phyloP scores from a whole-genome alignment of 2,329 filamentous ascomycete species.

The Hypoxylon sp. region DNA sequence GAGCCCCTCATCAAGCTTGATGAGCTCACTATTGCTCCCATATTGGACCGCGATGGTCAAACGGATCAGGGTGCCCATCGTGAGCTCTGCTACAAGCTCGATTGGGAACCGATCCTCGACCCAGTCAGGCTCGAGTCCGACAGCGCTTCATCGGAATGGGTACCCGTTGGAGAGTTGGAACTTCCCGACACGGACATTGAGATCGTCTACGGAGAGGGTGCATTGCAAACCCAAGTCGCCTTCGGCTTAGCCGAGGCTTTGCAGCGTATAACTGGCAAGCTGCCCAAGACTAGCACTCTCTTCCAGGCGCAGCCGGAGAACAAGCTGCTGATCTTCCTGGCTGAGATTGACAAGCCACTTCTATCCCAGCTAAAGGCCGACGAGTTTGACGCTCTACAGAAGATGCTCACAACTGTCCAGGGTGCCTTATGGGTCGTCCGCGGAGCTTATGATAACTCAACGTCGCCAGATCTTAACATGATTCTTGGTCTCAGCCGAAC shows the following conservation, averaged over 20 bases:
- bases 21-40: slow-evolving; percentile 56
- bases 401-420: slow-evolving; percentile 46
- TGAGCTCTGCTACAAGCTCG: slow-evolving; percentile 61
- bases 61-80: slow-evolving; percentile 51
- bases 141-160: slow-evolving; percentile 27
- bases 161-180: slow-evolving; percentile 27
- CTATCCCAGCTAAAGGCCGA: slow-evolving; percentile 55
- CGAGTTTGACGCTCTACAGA: slow-evolving; percentile 55
- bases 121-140: slow-evolving; percentile 41
- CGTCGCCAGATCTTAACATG: slow-evolving; percentile 52
- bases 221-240: slow-evolving; percentile 52
- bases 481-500: slow-evolving; percentile 52
- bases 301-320: slow-evolving; percentile 49
- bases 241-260: slow-evolving; percentile 52
- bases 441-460: slow-evolving; percentile 52
- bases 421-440: slow-evolving; percentile 56
- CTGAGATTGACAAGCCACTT: slow-evolving; percentile 60
- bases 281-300: slow-evolving; percentile 51
- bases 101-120: slow-evolving; percentile 59
- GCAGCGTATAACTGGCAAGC: slow-evolving; percentile 51
- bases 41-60: slow-evolving; percentile 53
- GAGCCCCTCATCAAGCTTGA: slow-evolving; percentile 55
- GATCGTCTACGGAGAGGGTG: slow-evolving; percentile 55
- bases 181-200: slow-evolving; percentile 52
- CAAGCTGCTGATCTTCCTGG: slow-evolving; percentile 58